These are phyloP conservation scores for Sechiopsis laciniata DNA, from an alignment of 306 rosid genomes.

Conservation along the genomic window DNA sequence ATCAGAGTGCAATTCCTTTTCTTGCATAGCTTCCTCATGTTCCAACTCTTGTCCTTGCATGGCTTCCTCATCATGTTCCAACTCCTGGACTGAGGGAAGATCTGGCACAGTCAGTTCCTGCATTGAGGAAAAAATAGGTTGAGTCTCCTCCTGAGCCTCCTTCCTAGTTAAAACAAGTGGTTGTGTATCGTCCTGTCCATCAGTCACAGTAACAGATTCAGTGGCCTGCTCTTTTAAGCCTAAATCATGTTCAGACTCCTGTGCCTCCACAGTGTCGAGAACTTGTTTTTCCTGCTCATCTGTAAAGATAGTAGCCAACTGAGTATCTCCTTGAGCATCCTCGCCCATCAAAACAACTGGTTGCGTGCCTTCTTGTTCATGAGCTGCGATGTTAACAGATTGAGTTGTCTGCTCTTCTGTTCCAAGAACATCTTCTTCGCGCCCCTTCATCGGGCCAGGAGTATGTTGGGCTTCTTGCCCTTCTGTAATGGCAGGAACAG, in stretches of 20 bases:
- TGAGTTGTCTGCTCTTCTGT: constrained; percentile 9
- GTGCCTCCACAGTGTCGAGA: background rate
- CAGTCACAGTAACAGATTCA: background rate
- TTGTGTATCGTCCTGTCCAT: constrained; percentile 4
- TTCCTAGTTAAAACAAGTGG: constrained; percentile 7
- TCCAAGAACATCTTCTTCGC: constrained; percentile 8
- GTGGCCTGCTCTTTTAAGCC: constrained; percentile 8
- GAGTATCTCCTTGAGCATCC: constrained; percentile 6
- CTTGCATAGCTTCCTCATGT: too few relatives aligned
- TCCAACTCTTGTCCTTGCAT: constrained; percentile 9
- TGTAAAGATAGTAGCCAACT: constrained; percentile 5
- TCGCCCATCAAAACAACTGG: background rate
- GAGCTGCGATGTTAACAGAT: background rate
- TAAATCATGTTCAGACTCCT: constrained; percentile 16
- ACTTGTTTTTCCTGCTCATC: constrained; percentile 16
- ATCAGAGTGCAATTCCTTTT: constrained; percentile 1
- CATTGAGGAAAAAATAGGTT: background rate
- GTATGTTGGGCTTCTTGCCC: constrained; percentile 13
- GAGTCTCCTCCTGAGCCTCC: constrained; percentile 1
- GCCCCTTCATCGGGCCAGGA: background rate
- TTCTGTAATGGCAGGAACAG: constrained; percentile 16
- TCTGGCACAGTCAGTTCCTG: constrained; percentile 16
- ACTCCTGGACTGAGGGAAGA: constrained; percentile 9
- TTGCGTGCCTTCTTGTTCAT: background rate
- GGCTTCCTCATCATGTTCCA: constrained; percentile 14